Evolutionary conservation across 2,329 filamentous ascomycete species (phyloP), one percentile per base, ranked within the genome.

Genomic region (Sclerotinia borealis): DNA sequence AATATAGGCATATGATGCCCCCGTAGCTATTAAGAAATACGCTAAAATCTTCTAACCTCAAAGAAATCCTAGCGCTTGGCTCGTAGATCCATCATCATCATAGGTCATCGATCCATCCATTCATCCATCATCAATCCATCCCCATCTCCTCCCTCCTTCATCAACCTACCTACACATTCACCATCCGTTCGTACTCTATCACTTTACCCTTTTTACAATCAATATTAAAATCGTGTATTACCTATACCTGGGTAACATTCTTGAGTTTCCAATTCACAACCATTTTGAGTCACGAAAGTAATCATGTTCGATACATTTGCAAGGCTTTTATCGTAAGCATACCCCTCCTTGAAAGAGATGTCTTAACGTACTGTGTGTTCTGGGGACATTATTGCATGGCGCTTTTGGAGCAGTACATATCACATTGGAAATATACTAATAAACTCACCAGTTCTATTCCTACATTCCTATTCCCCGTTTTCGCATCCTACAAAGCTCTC

Each of bases 401-500:
- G n/a, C n/a, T n/a, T n/a, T n/a, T n/a, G n/a, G 17, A 15, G 1
- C 11, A 37, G 13, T 31, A 43, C n/a, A 51, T 39, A 17, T n/a
- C 3, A 52, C 13, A 2, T 13, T 19, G 10, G n/a, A 31, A 13
- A 31, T 11, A 41, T 27, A 66, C 72, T 73, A 62, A 70, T 59
- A 59, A 27, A 51, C 29, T 54, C 31, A 60, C 59, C 75, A 96
- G 92, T 75, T 93, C 91, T 67, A 77, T 93, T 75, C 87, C 90
- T 64, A 96, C 93, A 63, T 92, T 96, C 74, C 86, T 97, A 74
- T 96, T 98, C 75, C 95, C 95, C 59, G 86, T 97, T 68, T 98
- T 96, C 79, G 93, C 93, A 69, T 96, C 93, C 68, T 98, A 97
- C 84, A 98, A 98, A 81, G 93, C 95, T 55, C 89, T 99, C 74